A percentile compares a stretch with the other conserved stretches of the same genome.
phyloP scores from a whole-genome alignment of 768 basidiomycete species.

The Sporobolomyces pararoseus region DNA sequence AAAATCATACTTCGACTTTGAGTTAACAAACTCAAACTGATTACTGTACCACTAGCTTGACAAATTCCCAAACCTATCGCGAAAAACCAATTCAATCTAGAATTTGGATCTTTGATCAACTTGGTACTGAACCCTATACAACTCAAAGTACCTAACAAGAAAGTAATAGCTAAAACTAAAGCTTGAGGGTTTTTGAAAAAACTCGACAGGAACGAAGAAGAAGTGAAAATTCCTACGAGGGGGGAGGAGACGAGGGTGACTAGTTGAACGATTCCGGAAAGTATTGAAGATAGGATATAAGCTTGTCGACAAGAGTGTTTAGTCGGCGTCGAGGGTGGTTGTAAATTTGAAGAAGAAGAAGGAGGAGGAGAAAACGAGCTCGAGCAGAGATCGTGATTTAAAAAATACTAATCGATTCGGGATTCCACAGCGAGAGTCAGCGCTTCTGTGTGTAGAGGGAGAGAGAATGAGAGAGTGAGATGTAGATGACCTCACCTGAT shows the following conservation, averaged over 20 bases:
- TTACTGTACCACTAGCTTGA: slow-evolving; percentile 26
- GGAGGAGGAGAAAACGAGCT: too few species aligned
- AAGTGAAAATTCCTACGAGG: slow-evolving; percentile 23
- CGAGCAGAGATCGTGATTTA: slow-evolving; percentile 20
- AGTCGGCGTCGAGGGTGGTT: background rate
- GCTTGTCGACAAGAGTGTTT: slow-evolving; percentile 18
- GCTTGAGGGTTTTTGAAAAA: background rate
- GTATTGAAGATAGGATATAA: slow-evolving; percentile 24
- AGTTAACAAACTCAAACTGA: slow-evolving; percentile 27
- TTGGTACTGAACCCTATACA: slow-evolving; percentile 5
- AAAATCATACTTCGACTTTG: too few species aligned
- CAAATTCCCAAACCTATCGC: slow-evolving; percentile 9
- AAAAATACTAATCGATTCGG: slow-evolving; percentile 31
- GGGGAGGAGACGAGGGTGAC: slow-evolving; percentile 35
- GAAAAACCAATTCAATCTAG: background rate
- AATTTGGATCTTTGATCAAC: slow-evolving; percentile 11
- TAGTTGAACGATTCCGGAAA: slow-evolving; percentile 33
- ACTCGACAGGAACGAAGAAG: background rate
- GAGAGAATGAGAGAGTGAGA: background rate
- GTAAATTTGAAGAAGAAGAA: background rate
- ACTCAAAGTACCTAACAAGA: slow-evolving; percentile 5
- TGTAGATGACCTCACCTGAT: slow-evolving; percentile 10
- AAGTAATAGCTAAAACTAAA: slow-evolving; percentile 1
- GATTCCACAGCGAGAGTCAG: too few species aligned
- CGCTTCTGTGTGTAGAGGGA: too few species aligned